Evolutionary conservation across 805 yeast genomes (phyloP), one percentile per base, ranked within the genome.

Genomic region (Wickerhamiella sergipiensis): DNA sequence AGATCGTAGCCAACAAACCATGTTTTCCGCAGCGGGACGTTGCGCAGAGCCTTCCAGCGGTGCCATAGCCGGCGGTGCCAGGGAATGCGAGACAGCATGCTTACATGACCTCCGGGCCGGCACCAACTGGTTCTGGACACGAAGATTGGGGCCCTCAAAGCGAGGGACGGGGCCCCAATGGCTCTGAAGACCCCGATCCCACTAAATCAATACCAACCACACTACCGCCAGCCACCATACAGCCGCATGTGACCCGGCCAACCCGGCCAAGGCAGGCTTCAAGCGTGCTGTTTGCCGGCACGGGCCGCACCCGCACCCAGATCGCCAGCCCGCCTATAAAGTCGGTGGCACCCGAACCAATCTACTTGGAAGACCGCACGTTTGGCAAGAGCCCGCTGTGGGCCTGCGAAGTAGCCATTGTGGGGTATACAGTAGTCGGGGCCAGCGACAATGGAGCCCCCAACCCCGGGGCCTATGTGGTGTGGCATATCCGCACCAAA

Each of bases 1-100:
- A 86, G 70, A 61, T 85, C 95, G 61, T 83, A 85, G 47, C 76
- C 76, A 9, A 80, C 71, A 58, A 85, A 84, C 69, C 80, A 85
- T 61, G 72, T 74, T 50, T 73, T 73, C 42, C 94, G 72, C 63
- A 84, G 79, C 0, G 95, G 95, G 3, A 85, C 72, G 45, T 70
- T 74, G 44, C 81, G 66, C 4, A 83, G 64, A 0, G 88, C 73
- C 58, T 74, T 76, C 78, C 81, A 85, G 57, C 70, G 69, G 64
- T 76, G 62, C 59, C 61, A 59, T 17, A 57, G 43, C 44, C 52
- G 57, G 7, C 51, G 50, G 44, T 50, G 51, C 59, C 62, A 55
- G 17, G 56, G 49, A 6, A 59, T 38, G 6, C 17, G n/a, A 13
- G 39, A 15, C 15, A 24, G 22, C 47, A 45, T 45, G 47, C 47